Evolutionary conservation across 2,329 filamentous ascomycete species (phyloP).

Genomic region (Xylariaceae sp.): DNA sequence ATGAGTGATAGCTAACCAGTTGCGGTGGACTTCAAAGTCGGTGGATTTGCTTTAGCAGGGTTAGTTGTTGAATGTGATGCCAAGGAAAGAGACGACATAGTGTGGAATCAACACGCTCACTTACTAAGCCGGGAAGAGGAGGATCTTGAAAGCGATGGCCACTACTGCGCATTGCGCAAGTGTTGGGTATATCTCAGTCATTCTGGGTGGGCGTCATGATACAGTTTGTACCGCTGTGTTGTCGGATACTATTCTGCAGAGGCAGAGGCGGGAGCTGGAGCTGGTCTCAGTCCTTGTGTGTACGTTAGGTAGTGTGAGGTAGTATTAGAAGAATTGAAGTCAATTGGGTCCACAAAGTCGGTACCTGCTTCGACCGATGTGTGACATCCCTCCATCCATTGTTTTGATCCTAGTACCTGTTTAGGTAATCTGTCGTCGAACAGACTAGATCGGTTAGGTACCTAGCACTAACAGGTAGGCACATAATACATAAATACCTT

Average conservation of each 20-base stretch:
- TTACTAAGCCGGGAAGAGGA: slow-evolving; percentile 93
- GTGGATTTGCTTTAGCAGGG: slow-evolving; percentile 79
- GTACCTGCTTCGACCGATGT: slow-evolving; percentile 27
- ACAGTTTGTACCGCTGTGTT: slow-evolving; percentile 2
- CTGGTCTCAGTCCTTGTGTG: too few relatives aligned
- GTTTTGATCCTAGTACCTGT: neutral
- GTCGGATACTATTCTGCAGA: neutral
- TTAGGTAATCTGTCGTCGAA: neutral
- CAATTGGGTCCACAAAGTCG: slow-evolving; percentile 27
- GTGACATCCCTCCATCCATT: slow-evolving; percentile 11
- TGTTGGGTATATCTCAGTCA: slow-evolving; percentile 85
- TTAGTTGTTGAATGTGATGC: slow-evolving; percentile 6
- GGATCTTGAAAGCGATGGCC: slow-evolving; percentile 84
- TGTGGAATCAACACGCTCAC: slow-evolving; percentile 44
- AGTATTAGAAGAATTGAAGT: slow-evolving; percentile 29
- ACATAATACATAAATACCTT: too few relatives aligned
- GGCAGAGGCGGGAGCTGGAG: neutral
- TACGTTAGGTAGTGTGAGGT: slow-evolving; percentile 1
- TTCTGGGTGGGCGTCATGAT: slow-evolving; percentile 43
- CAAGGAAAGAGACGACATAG: slow-evolving; percentile 4
- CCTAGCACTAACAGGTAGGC: too few relatives aligned
- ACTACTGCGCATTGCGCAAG: slow-evolving; percentile 85
- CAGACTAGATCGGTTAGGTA: neutral
- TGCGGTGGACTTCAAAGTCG: slow-evolving; percentile 97
- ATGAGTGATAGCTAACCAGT: slow-evolving; percentile 96